A percentile compares a stretch with the other conserved stretches of the same genome.
phyloP scores from a whole-genome alignment of 1,284 basidiomycete species.

The Naganishia cerealis region DNA sequence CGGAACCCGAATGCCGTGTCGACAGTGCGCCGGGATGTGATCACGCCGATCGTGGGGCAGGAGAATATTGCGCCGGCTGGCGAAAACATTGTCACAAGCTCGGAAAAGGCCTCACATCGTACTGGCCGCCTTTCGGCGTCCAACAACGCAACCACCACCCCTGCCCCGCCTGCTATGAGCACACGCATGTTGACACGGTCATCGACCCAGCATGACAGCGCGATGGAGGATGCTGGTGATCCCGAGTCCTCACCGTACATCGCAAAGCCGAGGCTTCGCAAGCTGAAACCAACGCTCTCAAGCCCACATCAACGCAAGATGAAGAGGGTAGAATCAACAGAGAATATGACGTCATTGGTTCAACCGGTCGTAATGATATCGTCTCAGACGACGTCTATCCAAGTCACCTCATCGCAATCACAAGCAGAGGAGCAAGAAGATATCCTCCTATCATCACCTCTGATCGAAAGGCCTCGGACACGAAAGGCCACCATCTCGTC shows the following conservation, averaged over 20 bases:
- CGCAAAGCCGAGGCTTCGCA: slow-evolving; percentile 11
- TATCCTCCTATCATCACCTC: neutral
- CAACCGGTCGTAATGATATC: neutral
- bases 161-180: neutral
- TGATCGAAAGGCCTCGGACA: slow-evolving; percentile 10
- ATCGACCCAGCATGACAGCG: slow-evolving; percentile 1
- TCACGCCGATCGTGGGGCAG: neutral
- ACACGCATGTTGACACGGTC: neutral
- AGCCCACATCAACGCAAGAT: neutral
- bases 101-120: neutral
- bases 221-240: neutral
- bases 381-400: neutral
- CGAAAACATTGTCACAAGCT: neutral
- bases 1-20: neutral
- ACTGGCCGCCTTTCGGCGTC: neutral
- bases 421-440: neutral
- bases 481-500: neutral
- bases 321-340: neutral
- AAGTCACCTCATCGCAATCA: slow-evolving; percentile 4
- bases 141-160: slow-evolving; percentile 1
- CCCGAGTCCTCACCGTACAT: slow-evolving; percentile 10
- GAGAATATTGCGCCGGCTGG: slow-evolving; percentile 29
- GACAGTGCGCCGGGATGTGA: neutral
- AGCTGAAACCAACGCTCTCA: slow-evolving; percentile 7
- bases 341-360: neutral